Percentiles rank a stretch among this genome's conserved stretches.
phyloP scores from a whole-genome alignment of 768 basidiomycete genomes.

The Ramaria sp. region DNA sequence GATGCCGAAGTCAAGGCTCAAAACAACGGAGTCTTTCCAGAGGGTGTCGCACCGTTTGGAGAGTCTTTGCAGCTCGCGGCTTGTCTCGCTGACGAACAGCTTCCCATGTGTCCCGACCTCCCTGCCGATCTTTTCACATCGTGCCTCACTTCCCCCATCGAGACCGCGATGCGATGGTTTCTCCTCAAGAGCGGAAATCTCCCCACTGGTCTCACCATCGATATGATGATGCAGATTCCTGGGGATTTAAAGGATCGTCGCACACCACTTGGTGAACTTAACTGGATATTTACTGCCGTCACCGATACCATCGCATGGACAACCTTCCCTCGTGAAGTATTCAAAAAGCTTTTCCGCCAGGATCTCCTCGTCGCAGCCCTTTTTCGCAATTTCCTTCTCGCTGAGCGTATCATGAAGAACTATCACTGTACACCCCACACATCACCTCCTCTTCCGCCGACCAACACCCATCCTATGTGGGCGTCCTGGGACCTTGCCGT shows the following conservation, averaged over 20 bases:
- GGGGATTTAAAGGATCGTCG: conserved; percentile 95
- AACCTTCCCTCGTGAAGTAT: conserved; percentile 85
- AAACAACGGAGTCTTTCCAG: conserved; percentile 40
- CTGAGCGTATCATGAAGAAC: conserved; percentile 95
- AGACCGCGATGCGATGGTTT: conserved; percentile 84
- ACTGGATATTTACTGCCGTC: conserved; percentile 99
- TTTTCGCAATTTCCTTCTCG: conserved; percentile 94
- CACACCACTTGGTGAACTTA: conserved; percentile 95
- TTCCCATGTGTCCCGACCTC: conserved; percentile 92
- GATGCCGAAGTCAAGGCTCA: conserved; percentile 51
- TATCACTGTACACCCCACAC: conserved; percentile 97
- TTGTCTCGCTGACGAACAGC: conserved; percentile 80
- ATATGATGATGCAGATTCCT: conserved; percentile 91
- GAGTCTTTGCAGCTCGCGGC: conserved; percentile 93
- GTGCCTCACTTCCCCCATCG: conserved; percentile 95
- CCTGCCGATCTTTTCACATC: conserved; percentile 97
- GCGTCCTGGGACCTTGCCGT: conserved; percentile 96
- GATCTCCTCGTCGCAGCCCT: conserved; percentile 93
- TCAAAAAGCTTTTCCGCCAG: conserved; percentile 88
- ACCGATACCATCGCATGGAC: conserved; percentile 99
- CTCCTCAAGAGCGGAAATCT: conserved; percentile 87
- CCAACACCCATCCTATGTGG: conserved; percentile 97
- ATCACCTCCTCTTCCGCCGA: conserved; percentile 80
- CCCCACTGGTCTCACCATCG: conserved; percentile 67
- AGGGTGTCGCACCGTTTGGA: conserved; percentile 56